Evolutionary conservation across 1,284 basidiomycete species (phyloP).

Genomic region (Puccinia coronata): DNA sequence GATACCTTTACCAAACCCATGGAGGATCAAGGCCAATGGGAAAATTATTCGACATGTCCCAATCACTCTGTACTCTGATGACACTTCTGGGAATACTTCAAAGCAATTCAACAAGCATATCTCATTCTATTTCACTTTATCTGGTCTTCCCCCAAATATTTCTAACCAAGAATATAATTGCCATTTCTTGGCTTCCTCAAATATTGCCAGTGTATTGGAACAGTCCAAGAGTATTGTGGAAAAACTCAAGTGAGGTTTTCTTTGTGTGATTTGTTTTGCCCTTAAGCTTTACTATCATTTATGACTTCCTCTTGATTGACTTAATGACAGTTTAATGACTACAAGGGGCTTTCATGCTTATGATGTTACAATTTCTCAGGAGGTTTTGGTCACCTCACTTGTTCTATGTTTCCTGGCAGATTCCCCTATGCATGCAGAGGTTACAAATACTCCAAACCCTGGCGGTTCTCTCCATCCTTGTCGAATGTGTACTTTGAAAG

Average conservation of each 20-base stretch:
- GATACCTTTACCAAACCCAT: constrained; percentile 28
- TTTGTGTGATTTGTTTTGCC: neutral
- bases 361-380: neutral
- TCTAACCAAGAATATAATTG: constrained; percentile 13
- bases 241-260: constrained; percentile 58
- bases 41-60: constrained; percentile 53
- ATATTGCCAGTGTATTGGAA: neutral
- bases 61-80: constrained; percentile 62
- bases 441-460: neutral
- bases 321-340: neutral
- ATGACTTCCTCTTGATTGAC: neutral
- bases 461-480: neutral
- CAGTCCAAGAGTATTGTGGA: constrained; percentile 52
- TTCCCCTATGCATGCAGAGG: neutral
- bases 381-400: neutral
- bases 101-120: constrained; percentile 63
- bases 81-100: constrained; percentile 62
- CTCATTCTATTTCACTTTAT: constrained; percentile 58
- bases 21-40: constrained; percentile 44
- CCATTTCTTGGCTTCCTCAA: constrained; percentile 12
- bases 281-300: neutral
- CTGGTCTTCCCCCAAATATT: constrained; percentile 56
- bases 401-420: neutral
- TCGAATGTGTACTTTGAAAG: neutral
- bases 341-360: neutral